phyloP scores from a whole-genome alignment of 1,284 basidiomycete genomes.

The Microbotryum intermedium region DNA sequence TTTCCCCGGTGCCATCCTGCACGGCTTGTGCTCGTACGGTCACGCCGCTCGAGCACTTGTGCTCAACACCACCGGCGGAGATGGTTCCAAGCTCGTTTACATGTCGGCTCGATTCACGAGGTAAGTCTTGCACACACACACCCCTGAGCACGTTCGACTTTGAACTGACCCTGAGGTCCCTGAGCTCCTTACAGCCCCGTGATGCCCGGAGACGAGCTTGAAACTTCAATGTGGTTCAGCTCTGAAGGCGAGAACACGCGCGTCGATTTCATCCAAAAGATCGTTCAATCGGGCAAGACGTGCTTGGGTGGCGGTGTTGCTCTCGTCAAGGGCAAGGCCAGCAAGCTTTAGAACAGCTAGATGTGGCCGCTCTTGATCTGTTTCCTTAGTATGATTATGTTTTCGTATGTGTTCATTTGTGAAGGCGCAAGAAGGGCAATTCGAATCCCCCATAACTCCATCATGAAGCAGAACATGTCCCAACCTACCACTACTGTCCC shows the following conservation, averaged over 20 bases:
- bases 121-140: not conserved
- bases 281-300: constrained; percentile 60
- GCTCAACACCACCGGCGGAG: constrained; percentile 51
- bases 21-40: constrained; percentile 46
- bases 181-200: constrained; percentile 8
- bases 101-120: constrained; percentile 67
- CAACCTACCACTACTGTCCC: too few species aligned
- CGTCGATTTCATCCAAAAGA: constrained; percentile 61
- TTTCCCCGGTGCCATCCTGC: constrained; percentile 71
- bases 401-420: not conserved
- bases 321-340: constrained; percentile 20
- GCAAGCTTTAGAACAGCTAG: constrained; percentile 21
- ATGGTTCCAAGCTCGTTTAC: constrained; percentile 54
- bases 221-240: constrained; percentile 64
- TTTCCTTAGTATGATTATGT: not conserved
- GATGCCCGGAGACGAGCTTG: constrained; percentile 43
- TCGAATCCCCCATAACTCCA: too few species aligned
- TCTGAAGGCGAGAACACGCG: constrained; percentile 58
- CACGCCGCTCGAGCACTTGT: constrained; percentile 66
- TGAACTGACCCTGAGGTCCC: not conserved
- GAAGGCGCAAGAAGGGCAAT: too few species aligned
- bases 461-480: too few species aligned
- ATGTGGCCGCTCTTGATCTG: too few species aligned
- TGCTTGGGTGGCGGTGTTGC: constrained; percentile 33
- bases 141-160: too few species aligned